Evolutionary conservation across 1,139 yeast species (phyloP).

Genomic region (Scheffersomyces segobiensis): DNA sequence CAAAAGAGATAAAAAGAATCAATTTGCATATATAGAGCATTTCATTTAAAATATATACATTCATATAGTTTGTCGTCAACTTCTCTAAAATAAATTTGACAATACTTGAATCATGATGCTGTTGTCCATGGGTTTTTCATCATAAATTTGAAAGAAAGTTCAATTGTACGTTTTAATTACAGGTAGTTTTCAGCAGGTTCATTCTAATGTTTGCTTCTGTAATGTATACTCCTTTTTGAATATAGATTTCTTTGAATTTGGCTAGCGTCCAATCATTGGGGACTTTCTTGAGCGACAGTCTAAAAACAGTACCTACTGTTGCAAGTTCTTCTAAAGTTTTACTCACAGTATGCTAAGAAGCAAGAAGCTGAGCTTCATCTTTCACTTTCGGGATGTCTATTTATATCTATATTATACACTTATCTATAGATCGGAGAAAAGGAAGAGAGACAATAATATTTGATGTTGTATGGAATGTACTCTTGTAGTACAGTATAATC

Average conservation of each 20-base stretch:
- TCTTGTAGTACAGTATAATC: background rate
- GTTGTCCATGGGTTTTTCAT: background rate
- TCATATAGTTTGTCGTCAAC: background rate
- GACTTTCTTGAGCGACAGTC: constrained; percentile 37
- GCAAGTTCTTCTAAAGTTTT: constrained; percentile 38
- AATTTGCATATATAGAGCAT: constrained; percentile 1
- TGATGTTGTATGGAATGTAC: background rate
- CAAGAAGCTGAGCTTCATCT: background rate
- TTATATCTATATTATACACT: background rate
- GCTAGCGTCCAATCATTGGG: constrained; percentile 38
- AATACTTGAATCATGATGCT: background rate
- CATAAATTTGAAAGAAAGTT: background rate
- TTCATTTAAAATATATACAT: background rate
- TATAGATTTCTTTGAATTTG: constrained; percentile 32
- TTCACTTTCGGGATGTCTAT: background rate
- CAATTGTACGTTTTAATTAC: background rate
- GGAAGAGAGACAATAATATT: background rate
- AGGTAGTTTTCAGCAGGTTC: background rate
- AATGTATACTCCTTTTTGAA: constrained; percentile 7
- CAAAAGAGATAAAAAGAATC: background rate
- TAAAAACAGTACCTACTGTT: constrained; percentile 43
- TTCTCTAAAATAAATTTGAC: background rate
- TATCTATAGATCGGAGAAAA: background rate
- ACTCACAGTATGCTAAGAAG: background rate
- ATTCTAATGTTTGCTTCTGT: background rate